Base-by-base conservation (phyloP, 129 eudicot species). In the Apium graveolens region DNA sequence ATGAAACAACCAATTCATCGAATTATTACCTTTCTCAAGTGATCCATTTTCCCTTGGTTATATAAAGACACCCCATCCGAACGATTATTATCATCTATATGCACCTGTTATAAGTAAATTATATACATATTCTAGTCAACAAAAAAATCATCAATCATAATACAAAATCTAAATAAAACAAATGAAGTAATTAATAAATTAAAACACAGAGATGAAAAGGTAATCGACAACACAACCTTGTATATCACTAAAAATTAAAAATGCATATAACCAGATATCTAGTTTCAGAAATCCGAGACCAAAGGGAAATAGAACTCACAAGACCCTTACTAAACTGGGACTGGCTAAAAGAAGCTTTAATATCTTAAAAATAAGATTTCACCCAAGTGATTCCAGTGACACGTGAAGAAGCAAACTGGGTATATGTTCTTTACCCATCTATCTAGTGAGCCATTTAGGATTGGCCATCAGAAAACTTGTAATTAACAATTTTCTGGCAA, bases 341-440 rank as follows among this genome's bases (percentile, higher is more conserved):
- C 66, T 91, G 96, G 79, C 88, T 85, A 55, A 88, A 87, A 39
- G 87, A 78, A 73, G 81, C 84, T 29, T 77, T 73, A 11, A 93
- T 86, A 49, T 88, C 96, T 76, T 88, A 84, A 79, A 93, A 91
- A 85, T 91, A 91, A n/a, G 87, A 91, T 80, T 89, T 93, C 83
- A 93, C 82, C 97, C 98, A 93, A 81, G 93, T 91, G 76, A 91
- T 89, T 62, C 96, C 98, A 14, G 96, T 87, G 78, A 83, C 84
- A 83, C 80, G 90, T 32, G 81, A 38, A 76, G 77, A 63, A n/a
- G 80, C 78, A 35, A 83, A 83, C 62, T 87, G 41, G 5, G 41
- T 38, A 38, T 38, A 38, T 38, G 41, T 38, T 38, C 41, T 38
- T 38, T 38, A 38, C 5, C 41, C 41, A 38, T 38, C 5, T 38